Base-by-base conservation (phyloP, 2,329 filamentous ascomycete genomes). In the Setomelanomma holmii region DNA sequence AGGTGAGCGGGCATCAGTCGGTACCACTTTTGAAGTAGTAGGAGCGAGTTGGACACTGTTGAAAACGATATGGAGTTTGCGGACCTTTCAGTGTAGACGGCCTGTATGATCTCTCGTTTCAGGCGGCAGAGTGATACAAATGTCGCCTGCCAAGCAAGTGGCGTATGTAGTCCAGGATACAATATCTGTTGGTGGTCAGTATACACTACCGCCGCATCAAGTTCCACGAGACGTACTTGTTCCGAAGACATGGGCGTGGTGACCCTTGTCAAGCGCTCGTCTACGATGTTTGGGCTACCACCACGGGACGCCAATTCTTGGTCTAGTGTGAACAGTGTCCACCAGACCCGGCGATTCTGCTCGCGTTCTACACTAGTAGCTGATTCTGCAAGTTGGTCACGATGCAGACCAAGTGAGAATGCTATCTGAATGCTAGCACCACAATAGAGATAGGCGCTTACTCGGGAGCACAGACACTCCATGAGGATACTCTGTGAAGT, bases 321-420 rank as follows among this genome's bases (percentile, higher is more conserved):
- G 34, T 75, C 72, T 3, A 75, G 69, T 1, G 57, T 64, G 39
- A 69, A 74, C 8, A 75, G 44, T 7, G 72, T 73, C 71, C 71
- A 75, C 72, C 72, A 75, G 39, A 75, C 69, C 12, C 72, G 63
- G 6, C 72, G 66, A 42, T 72, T 68, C 30, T 69, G 69, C 33
- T 74, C 70, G 22, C 67, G 63, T 23, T 74, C 71, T 47, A 70
- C 53, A 6, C 60, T 49, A 5, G 56, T 58, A 4, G 61, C 65
- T 5, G 63, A 64, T 10, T 65, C 61, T 0, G 69, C 64, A n/a
- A 69, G 27, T 36, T 72, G 67, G 27, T 75, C 69, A 6, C 71
- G 68, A 55, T 75, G 71, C 16, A 75, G 45, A 21, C 72, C 72
- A 5, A 75, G 61, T 11, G 72, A 70, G 44, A 68, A 75, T 0